phyloP scores from a whole-genome alignment of 371 early-diverging fungal species.

The Lichtheimia hyalospora region DNA sequence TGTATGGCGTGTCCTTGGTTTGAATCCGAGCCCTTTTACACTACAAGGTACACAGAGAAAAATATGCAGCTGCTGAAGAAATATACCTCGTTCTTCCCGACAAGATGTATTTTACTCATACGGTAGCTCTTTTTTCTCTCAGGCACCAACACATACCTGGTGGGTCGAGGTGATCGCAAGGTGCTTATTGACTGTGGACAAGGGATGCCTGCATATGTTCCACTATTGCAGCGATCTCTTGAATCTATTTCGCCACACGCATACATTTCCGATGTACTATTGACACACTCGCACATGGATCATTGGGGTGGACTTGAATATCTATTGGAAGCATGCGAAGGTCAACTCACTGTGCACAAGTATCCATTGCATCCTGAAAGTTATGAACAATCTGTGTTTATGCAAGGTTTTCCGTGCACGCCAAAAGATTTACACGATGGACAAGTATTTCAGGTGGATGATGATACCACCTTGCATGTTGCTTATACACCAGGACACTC shows the following conservation, averaged over 20 bases:
- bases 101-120: no score
- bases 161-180: slow-evolving; percentile 72
- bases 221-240: slow-evolving; percentile 51
- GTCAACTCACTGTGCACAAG: slow-evolving; percentile 30
- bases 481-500: slow-evolving; percentile 85
- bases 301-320: slow-evolving; percentile 72
- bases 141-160: slow-evolving; percentile 88
- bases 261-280: slow-evolving; percentile 72
- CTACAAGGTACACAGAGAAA: slow-evolving; percentile 65
- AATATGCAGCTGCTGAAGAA: not conserved
- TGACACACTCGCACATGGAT: slow-evolving; percentile 87
- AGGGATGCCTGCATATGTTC: slow-evolving; percentile 70
- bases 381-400: slow-evolving; percentile 6
- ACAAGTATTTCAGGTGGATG: slow-evolving; percentile 58
- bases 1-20: slow-evolving; percentile 64
- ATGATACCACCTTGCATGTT: slow-evolving; percentile 64
- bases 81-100: not conserved
- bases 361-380: slow-evolving; percentile 14
- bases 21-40: slow-evolving; percentile 75
- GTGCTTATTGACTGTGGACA: slow-evolving; percentile 84
- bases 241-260: slow-evolving; percentile 34
- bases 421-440: slow-evolving; percentile 32
- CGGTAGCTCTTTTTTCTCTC: not conserved
- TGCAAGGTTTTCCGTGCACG: slow-evolving; percentile 26
- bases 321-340: not conserved